A percentile compares a stretch with the other conserved stretches of the same genome.
Evolutionary conservation across 2,329 filamentous ascomycete species (phyloP).

Genomic region (Fonsecaea erecta): DNA sequence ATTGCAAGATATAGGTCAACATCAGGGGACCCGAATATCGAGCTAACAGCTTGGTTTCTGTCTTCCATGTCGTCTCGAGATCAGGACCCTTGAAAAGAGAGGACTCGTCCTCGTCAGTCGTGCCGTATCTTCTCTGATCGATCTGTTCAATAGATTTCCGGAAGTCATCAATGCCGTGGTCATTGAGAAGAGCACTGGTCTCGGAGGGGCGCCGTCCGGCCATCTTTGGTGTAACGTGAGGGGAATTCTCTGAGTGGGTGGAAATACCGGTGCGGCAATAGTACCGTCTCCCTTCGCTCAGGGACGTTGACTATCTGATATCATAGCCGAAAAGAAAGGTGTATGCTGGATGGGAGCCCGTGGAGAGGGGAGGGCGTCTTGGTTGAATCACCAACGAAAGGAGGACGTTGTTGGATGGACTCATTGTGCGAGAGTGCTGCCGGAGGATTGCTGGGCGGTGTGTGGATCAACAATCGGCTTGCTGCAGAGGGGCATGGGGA

Average conservation of each 20-base stretch:
- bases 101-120: conserved; percentile 21
- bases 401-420: background rate
- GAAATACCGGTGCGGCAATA: background rate
- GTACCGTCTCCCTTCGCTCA: background rate
- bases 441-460: conserved; percentile 7
- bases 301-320: background rate
- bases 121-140: conserved; percentile 29
- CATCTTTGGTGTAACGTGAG: conserved; percentile 21
- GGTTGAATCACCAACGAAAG: background rate
- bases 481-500: background rate
- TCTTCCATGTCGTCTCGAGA: conserved; percentile 34
- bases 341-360: background rate
- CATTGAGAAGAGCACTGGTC: conserved; percentile 33
- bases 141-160: conserved; percentile 28
- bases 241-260: background rate
- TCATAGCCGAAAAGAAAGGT: background rate
- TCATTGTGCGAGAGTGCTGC: conserved; percentile 2
- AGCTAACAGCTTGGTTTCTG: conserved; percentile 32
- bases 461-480: conserved; percentile 3
- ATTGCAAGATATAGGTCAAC: conserved; percentile 38
- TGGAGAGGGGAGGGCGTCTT: background rate
- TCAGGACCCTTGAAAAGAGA: conserved; percentile 22
- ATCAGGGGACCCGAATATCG: conserved; percentile 37
- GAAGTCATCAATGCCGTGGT: conserved; percentile 33
- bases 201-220: conserved; percentile 32